Evolutionary conservation across 2,329 filamentous ascomycete genomes (phyloP).

Genomic region (Didymella segeticola): DNA sequence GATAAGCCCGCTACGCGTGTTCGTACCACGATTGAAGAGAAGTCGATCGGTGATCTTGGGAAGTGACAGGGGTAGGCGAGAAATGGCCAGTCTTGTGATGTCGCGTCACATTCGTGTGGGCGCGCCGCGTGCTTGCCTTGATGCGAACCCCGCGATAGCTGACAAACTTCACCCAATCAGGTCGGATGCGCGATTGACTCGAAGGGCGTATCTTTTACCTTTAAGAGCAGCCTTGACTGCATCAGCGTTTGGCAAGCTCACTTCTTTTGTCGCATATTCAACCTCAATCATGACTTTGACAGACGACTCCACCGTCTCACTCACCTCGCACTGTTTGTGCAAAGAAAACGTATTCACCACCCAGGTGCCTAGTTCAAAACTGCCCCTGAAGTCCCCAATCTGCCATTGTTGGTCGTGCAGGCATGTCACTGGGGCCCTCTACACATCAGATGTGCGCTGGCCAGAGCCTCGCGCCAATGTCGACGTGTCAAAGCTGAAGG

Average conservation of each 20-base stretch:
- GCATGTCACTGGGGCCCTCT: conserved; percentile 54
- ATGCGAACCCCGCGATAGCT: conserved; percentile 25
- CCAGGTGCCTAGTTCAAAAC: conserved; percentile 37
- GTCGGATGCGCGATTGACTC: background rate
- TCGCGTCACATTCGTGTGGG: conserved; percentile 17
- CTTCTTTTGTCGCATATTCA: background rate
- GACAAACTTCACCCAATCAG: conserved; percentile 20
- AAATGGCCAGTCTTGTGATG: conserved; percentile 6
- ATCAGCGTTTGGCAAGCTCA: background rate
- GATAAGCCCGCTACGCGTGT: no score
- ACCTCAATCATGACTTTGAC: conserved; percentile 16
- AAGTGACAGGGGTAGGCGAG: background rate
- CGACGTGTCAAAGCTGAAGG: conserved; percentile 37
- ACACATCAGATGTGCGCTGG: conserved; percentile 50
- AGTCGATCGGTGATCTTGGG: no score
- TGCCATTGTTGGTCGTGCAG: conserved; percentile 63
- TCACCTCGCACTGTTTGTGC: conserved; percentile 57
- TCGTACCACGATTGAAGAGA: no score
- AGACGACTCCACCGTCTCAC: conserved; percentile 23
- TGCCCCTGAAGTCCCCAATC: conserved; percentile 52
- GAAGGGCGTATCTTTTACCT: background rate
- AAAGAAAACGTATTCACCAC: conserved; percentile 52
- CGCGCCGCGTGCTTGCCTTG: no score
- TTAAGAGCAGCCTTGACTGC: background rate
- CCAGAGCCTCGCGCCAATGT: conserved; percentile 43